Conservation (phyloP, 495 filamentous ascomycete species). For the Cercophora sp. region DNA sequence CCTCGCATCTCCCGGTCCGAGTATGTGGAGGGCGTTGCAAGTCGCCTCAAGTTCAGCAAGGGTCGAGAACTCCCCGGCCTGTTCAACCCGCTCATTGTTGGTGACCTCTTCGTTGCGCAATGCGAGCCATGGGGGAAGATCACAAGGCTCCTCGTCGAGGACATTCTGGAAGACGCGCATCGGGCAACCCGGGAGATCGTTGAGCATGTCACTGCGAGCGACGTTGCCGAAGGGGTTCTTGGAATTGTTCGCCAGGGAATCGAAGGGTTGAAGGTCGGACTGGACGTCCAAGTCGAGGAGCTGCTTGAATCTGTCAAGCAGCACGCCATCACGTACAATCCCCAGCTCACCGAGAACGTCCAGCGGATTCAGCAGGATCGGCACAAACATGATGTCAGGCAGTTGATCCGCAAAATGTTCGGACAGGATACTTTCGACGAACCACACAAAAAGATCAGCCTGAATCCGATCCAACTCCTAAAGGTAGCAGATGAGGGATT, state of each 20-base stretch:
- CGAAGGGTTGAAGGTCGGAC: slow-evolving; percentile 10
- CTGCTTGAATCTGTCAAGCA: slow-evolving; percentile 25
- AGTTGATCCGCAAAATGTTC: slow-evolving; percentile 18
- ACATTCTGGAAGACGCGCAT: slow-evolving; percentile 29
- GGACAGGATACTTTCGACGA: slow-evolving; percentile 6
- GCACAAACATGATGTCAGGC: slow-evolving; percentile 26
- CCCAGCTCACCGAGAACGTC: slow-evolving; percentile 46
- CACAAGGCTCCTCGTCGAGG: slow-evolving; percentile 26
- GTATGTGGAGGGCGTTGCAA: slow-evolving; percentile 9
- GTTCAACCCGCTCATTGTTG: slow-evolving; percentile 38
- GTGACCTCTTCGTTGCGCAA: slow-evolving; percentile 36
- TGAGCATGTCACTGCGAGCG: slow-evolving; percentile 13
- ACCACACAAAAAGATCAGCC: slow-evolving; percentile 8
- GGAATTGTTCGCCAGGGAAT: not conserved
- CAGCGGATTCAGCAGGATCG: slow-evolving; percentile 36
- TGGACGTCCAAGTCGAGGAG: slow-evolving; percentile 18
- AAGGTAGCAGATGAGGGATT: not conserved
- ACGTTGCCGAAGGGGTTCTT: slow-evolving; percentile 9
- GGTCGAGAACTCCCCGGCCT: slow-evolving; percentile 39
- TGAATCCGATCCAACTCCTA: slow-evolving; percentile 8
- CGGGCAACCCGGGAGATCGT: slow-evolving; percentile 10
- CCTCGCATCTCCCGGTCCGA: slow-evolving; percentile 4
- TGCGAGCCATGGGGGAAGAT: slow-evolving; percentile 36
- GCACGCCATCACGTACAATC: slow-evolving; percentile 51
- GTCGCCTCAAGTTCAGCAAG: slow-evolving; percentile 10